These are phyloP conservation scores for Otatea glauca DNA, from an alignment of 176 grass and related monocot genomes.

Conservation along the genomic window DNA sequence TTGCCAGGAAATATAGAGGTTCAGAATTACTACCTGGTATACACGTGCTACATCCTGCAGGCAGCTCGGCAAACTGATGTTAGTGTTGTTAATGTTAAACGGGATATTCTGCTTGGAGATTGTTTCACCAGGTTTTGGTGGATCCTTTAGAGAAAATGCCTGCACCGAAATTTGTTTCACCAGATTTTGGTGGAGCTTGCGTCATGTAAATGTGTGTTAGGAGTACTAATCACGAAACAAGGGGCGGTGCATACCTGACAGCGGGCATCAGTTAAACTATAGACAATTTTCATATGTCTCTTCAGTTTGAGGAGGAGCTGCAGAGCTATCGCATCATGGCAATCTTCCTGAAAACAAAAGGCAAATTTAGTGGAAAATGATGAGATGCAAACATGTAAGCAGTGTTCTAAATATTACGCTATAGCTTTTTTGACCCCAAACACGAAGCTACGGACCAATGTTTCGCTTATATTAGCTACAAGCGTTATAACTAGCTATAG, in stretches of 20 bases:
- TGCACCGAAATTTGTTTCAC: slow-evolving; percentile 60
- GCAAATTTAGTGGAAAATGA: slow-evolving; percentile 34
- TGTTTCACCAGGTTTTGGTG: slow-evolving; percentile 71
- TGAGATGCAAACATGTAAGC: not conserved
- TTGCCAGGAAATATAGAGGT: slow-evolving; percentile 35
- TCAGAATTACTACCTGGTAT: slow-evolving; percentile 69
- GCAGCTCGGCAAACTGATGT: slow-evolving; percentile 61
- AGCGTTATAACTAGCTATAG: too few species aligned
- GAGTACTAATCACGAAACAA: slow-evolving; percentile 25
- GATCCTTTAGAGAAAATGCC: slow-evolving; percentile 95
- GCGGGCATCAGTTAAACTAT: slow-evolving; percentile 78
- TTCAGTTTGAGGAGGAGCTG: slow-evolving; percentile 95
- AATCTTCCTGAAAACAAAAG: slow-evolving; percentile 77
- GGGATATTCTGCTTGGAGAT: slow-evolving; percentile 89
- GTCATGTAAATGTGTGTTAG: slow-evolving; percentile 25
- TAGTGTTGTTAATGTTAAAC: slow-evolving; percentile 64
- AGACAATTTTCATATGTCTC: slow-evolving; percentile 94
- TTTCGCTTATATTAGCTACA: too few species aligned
- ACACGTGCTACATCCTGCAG: slow-evolving; percentile 66
- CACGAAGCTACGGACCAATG: too few species aligned
- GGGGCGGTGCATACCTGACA: slow-evolving; percentile 69
- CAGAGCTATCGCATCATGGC: slow-evolving; percentile 79
- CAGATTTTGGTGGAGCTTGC: slow-evolving; percentile 61
- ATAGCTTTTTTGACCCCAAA: too few species aligned
- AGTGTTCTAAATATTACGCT: too few species aligned